Percentiles rank a stretch among this genome's conserved stretches.
These are phyloP conservation scores for Tuber calosporum DNA, from an alignment of 495 filamentous ascomycete genomes.

Conservation along the genomic window DNA sequence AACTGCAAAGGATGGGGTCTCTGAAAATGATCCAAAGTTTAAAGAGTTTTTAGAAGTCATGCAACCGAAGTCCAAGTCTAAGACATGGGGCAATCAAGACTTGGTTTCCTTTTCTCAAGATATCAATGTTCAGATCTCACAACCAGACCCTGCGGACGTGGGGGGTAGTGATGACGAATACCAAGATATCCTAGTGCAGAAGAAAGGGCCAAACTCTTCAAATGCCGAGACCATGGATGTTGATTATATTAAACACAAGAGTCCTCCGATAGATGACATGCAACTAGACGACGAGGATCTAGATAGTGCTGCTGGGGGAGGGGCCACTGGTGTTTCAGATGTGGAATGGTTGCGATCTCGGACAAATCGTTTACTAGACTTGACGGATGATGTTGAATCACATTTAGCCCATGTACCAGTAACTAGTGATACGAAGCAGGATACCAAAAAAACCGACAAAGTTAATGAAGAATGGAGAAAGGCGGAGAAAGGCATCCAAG, in stretches of 20 bases:
- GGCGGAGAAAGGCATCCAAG: constrained; percentile 32
- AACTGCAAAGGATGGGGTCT: constrained; percentile 1
- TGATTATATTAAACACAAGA: constrained; percentile 25
- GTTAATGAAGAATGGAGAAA: constrained; percentile 27
- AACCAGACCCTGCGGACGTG: constrained; percentile 35
- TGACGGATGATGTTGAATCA: constrained; percentile 61
- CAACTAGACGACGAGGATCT: constrained; percentile 6
- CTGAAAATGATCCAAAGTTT: constrained; percentile 63
- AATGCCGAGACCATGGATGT: neutral
- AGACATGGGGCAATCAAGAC: constrained; percentile 59
- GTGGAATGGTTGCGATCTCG: constrained; percentile 88
- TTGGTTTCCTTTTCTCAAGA: constrained; percentile 47
- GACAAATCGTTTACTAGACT: constrained; percentile 80
- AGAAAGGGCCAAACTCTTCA: constrained; percentile 43
- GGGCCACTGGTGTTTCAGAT: constrained; percentile 53
- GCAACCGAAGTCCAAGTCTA: constrained; percentile 60
- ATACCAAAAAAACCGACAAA: constrained; percentile 21
- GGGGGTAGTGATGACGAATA: constrained; percentile 61
- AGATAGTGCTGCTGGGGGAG: constrained; percentile 7
- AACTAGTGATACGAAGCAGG: neutral
- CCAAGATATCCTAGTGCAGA: constrained; percentile 49
- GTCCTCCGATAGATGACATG: neutral
- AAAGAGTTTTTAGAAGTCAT: constrained; percentile 82
- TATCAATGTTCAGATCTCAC: constrained; percentile 44
- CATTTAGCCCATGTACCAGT: constrained; percentile 21